Base-by-base conservation (phyloP, 495 filamentous ascomycete genomes). In the Alectoria sarmentosa region DNA sequence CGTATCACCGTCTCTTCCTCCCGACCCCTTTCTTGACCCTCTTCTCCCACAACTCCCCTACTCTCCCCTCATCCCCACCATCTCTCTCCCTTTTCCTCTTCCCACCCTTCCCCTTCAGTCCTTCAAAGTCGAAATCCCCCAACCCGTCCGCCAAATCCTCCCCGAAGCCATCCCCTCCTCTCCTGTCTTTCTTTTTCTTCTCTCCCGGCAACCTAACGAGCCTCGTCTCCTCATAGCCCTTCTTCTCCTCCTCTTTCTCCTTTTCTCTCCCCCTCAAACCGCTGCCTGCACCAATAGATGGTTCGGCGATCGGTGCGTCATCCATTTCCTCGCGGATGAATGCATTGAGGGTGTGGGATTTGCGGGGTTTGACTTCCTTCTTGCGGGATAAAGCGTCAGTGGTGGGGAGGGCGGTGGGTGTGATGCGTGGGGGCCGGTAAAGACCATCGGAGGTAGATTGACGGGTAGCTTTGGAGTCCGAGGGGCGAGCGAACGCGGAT, bases 351-450 rank as follows among this genome's bases (percentile, higher is more conserved):
- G 89, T 88, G 49, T 84, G 83, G 8, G 89, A 93, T 66, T 88
- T 88, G 61, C 81, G 79, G 2, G 75, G 71, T 17, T 70, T 74
- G 26, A 74, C 71, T 58, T 78, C 79, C 39, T 87, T 83, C 26
- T 73, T 74, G 41, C 82, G 83, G 62, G 84, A 79, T 6, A 80
- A 76, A 63, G 77, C 76, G n/a, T 86, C 84, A 9, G 81, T 83
- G 3, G 80, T 79, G 32, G 83, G 83, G 13, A 87, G 73, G 14
- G 85, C 74, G 0, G 87, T 92, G 0, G 91, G 88, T 58, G 87
- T 87, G 69, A 96, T 94, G 67, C 83, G 85, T 0, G 92, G 92
- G 21, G 92, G 92, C 15, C 86, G 84, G 80, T 97, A 97, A 61
- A 94, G 82, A 63, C 83, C 52, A 21, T 55, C 75, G 58, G 78